A percentile compares a stretch with the other conserved stretches of the same genome.
phyloP scores from a whole-genome alignment of 1,284 basidiomycete species.

The Agroathelia rolfsii region DNA sequence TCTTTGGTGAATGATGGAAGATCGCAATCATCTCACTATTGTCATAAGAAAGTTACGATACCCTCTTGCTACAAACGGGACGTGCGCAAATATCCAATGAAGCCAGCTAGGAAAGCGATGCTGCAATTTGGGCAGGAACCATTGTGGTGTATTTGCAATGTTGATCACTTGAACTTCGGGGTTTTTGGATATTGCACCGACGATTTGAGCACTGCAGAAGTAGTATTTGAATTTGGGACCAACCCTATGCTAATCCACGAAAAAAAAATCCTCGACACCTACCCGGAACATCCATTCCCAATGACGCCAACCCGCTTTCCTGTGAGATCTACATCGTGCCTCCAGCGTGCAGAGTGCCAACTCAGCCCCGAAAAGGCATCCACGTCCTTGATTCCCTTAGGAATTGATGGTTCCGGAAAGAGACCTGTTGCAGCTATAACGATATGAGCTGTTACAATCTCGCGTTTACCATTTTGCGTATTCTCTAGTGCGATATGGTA shows the following conservation, averaged over 20 bases:
- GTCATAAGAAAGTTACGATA: constrained; percentile 39
- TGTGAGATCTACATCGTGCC: constrained; percentile 21
- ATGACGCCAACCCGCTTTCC: constrained; percentile 29
- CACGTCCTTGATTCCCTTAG: constrained; percentile 20
- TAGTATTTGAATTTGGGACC: constrained; percentile 9
- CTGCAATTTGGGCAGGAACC: constrained; percentile 31
- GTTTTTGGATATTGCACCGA: constrained; percentile 40
- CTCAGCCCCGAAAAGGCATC: constrained; percentile 24
- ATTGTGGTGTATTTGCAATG: constrained; percentile 43
- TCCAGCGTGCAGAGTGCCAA: constrained; percentile 31
- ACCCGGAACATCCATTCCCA: constrained; percentile 31
- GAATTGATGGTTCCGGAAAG: constrained; percentile 18
- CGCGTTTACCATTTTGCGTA: too few relatives aligned
- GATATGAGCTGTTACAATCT: too few relatives aligned
- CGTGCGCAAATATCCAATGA: constrained; percentile 38
- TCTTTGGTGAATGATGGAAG: not conserved
- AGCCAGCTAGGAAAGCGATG: constrained; percentile 29
- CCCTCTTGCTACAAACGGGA: constrained; percentile 35
- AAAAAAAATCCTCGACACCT: constrained; percentile 13
- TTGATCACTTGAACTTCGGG: constrained; percentile 38
- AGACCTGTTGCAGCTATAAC: constrained; percentile 22
- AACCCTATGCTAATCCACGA: constrained; percentile 8
- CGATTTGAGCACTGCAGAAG: constrained; percentile 37
- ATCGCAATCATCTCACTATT: constrained; percentile 22
- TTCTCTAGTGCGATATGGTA: too few relatives aligned